A percentile compares a stretch with the other conserved stretches of the same genome.
phyloP scores from a whole-genome alignment of 192 early-diverging fungal genomes.

The Coemansia sp. region DNA sequence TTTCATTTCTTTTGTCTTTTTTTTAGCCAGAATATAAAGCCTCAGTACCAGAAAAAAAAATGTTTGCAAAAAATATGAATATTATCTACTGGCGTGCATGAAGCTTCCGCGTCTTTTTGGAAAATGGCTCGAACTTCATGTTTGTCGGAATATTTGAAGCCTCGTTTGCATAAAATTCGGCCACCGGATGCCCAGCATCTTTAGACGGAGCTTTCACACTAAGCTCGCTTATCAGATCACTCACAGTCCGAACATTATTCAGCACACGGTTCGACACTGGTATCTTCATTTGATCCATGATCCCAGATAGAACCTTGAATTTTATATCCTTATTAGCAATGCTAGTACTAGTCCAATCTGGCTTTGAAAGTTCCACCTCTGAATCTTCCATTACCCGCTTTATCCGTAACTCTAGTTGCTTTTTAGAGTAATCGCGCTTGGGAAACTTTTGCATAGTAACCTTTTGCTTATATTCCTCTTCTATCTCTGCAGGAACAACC shows the following conservation, averaged over 20 bases:
- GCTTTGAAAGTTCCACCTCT: constrained; percentile 15
- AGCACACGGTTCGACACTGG: constrained; percentile 40
- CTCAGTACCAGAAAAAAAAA: background rate
- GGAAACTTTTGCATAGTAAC: constrained; percentile 25
- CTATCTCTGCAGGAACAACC: background rate
- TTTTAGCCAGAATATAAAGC: background rate
- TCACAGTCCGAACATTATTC: constrained; percentile 43
- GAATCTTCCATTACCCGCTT: constrained; percentile 8
- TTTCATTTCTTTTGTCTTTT: constrained; percentile 6
- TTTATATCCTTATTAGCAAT: constrained; percentile 29
- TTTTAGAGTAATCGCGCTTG: constrained; percentile 18
- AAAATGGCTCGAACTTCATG: constrained; percentile 54
- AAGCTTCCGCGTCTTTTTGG: constrained; percentile 35
- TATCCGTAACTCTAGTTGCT: constrained; percentile 21
- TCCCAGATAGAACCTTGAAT: constrained; percentile 40
- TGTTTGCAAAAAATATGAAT: background rate
- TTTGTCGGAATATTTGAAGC: constrained; percentile 34
- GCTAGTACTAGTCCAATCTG: constrained; percentile 41
- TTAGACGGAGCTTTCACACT: constrained; percentile 25
- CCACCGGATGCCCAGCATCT: constrained; percentile 48
- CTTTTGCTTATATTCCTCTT: background rate
- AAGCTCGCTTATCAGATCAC: constrained; percentile 41
- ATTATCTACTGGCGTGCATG: constrained; percentile 39
- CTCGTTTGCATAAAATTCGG: constrained; percentile 28
- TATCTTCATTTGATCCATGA: constrained; percentile 33